Evolutionary conservation across 441 rosid species (phyloP).

Genomic region (Theobroma grandiflorum): DNA sequence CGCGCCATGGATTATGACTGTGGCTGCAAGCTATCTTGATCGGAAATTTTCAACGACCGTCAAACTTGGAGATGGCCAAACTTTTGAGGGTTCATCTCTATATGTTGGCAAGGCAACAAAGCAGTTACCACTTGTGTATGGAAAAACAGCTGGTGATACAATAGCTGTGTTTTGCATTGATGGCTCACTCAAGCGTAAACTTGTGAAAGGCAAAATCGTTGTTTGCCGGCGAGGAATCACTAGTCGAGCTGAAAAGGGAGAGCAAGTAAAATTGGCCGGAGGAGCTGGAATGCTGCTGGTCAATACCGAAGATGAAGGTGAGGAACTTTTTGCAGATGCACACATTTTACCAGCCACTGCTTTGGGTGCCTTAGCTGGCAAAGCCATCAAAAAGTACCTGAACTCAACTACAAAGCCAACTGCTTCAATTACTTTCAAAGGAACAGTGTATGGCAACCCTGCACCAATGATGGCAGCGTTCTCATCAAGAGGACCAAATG

Average conservation of each 20-base stretch:
- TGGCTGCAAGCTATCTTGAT: constrained; percentile 71
- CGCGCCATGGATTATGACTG: constrained; percentile 71
- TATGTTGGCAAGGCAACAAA: constrained; percentile 32
- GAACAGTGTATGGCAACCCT: constrained; percentile 48
- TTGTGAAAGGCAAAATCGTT: constrained; percentile 61
- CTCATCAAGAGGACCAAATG: constrained; percentile 71
- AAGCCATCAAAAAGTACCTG: constrained; percentile 39
- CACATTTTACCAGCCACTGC: constrained; percentile 20
- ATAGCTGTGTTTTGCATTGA: constrained; percentile 6
- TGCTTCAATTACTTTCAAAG: constrained; percentile 50
- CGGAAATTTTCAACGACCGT: constrained; percentile 61
- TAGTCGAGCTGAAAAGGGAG: constrained; percentile 54
- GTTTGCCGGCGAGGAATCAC: constrained; percentile 41
- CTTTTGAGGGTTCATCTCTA: constrained; percentile 26
- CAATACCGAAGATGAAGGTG: constrained; percentile 42
- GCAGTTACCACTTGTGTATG: constrained; percentile 16
- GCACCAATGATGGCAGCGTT: constrained; percentile 54
- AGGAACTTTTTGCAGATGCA: constrained; percentile 64
- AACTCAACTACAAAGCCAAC: constrained; percentile 39
- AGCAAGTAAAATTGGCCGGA: constrained; percentile 46
- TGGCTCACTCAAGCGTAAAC: constrained; percentile 49
- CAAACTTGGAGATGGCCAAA: constrained; percentile 48
- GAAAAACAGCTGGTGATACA: constrained; percentile 35
- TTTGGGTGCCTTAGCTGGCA: constrained; percentile 38
- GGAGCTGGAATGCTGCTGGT: constrained; percentile 45